Percentiles rank a stretch among this genome's conserved stretches.
phyloP scores from a whole-genome alignment of 208 protist genomes.

The Leishmania arabica region DNA sequence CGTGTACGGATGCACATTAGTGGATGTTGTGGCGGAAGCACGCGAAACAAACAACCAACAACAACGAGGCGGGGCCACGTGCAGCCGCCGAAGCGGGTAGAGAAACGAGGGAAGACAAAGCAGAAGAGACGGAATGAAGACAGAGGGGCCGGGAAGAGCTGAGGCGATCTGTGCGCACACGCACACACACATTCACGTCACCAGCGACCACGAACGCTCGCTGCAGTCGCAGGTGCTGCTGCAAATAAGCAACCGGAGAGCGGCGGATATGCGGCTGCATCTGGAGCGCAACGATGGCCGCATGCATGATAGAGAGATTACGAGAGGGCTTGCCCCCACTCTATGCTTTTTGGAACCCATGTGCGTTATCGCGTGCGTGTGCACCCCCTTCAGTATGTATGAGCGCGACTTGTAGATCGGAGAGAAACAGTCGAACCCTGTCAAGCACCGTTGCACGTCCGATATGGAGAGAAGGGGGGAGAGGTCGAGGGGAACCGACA shows the following conservation, averaged over 20 bases:
- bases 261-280: not conserved
- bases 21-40: not conserved
- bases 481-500: not conserved
- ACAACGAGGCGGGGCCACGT: no score
- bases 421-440: not conserved
- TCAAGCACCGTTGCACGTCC: not conserved
- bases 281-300: not conserved
- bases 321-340: not conserved
- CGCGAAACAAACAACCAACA: constrained; percentile 3
- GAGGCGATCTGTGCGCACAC: not conserved
- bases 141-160: not conserved
- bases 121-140: not conserved
- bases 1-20: not conserved
- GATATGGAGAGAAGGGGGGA: not conserved
- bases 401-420: not conserved
- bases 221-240: not conserved
- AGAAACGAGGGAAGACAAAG: not conserved
- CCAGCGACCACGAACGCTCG: not conserved
- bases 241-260: not conserved
- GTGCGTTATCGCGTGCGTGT: not conserved
- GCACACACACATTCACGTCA: not conserved
- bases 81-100: not conserved
- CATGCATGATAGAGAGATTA: not conserved
- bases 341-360: not conserved
- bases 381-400: not conserved